Evolutionary conservation across 768 basidiomycete genomes (phyloP), one percentile per base, ranked within the genome.

Genomic region (Asterophora lycoperdoides): DNA sequence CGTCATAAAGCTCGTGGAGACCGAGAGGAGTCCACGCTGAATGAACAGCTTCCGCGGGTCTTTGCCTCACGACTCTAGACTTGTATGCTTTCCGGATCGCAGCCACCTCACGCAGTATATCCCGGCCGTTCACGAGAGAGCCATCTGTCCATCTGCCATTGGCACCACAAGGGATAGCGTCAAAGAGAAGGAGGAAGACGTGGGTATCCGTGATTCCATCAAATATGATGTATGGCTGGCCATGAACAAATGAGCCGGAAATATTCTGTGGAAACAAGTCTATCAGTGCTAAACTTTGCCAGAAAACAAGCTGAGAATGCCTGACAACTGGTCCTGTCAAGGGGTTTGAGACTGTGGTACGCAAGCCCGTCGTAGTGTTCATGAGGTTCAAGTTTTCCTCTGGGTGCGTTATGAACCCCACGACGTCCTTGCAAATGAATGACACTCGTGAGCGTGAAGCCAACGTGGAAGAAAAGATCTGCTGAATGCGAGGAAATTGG

Each of bases 351-450:
- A 23, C 23, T 23, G 23, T 23, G 23, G 6, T 6, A 6, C 23
- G 23, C 23, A 23, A 23, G 6, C 23, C 23, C 23, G 23, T 23
- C 23, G 23, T 23, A 23, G 23, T 23, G 6, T 23, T 3, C 23
- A 23, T 6, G 23, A 23, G 23, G 6, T 23, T 23, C 23, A 23
- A 3, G 23, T 23, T 23, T 23, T 23, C 23, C 23, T 6, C 23
- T 23, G 23, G 6, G 6, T 3, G 23, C 23, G 6, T 23, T 23
- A 51, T 41, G 13, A 53, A 15, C 23, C 52, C 55, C 15, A 54
- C 42, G 2, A 48, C 14, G 17, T 41, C 38, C 10, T 49, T 41
- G 37, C 30, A 36, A 28, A 54, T 29, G 35, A 56, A 56, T 17
- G 54, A 19, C 9, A 19, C 46, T 29, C 18, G 15, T 28, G 17